Percentiles rank a stretch among this genome's conserved stretches.
phyloP scores from a whole-genome alignment of 164 flowering plant genomes.

The Cinnamomum micranthum region DNA sequence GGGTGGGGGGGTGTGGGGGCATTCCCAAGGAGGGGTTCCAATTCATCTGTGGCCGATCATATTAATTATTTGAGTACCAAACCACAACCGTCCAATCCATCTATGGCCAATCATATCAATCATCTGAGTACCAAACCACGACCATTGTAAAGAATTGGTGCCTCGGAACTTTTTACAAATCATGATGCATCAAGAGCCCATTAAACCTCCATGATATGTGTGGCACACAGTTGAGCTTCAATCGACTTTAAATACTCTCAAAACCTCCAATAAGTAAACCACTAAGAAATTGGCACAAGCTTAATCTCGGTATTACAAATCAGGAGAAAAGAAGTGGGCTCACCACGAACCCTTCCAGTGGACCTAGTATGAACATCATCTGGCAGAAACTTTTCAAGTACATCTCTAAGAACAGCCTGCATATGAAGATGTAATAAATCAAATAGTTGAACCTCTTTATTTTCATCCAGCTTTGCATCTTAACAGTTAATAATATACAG shows the following conservation, averaged over 20 bases:
- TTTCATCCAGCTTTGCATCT: not conserved
- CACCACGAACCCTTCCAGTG: conserved; percentile 93
- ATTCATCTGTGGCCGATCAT: no score
- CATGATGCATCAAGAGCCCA: not conserved
- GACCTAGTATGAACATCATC: conserved; percentile 80
- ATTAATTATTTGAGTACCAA: no score
- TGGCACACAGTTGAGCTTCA: not conserved
- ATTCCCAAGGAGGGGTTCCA: no score
- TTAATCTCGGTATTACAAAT: not conserved
- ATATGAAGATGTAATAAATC: conserved; percentile 1
- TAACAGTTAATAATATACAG: no score
- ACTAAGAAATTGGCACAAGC: not conserved
- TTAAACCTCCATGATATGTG: not conserved
- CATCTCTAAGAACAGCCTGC: conserved; percentile 84
- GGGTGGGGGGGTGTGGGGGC: no score
- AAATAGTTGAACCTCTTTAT: not conserved
- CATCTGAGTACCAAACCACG: not conserved
- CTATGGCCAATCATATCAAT: no score
- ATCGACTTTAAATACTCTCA: not conserved
- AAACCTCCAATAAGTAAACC: not conserved
- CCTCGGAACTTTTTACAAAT: not conserved
- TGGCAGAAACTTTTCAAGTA: conserved; percentile 74
- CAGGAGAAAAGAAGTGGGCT: conserved; percentile 21
- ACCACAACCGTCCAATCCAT: no score
- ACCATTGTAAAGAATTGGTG: not conserved